These are phyloP conservation scores for Phanerochaete carnosa DNA, from an alignment of 768 basidiomycete species.

Conservation along the genomic window DNA sequence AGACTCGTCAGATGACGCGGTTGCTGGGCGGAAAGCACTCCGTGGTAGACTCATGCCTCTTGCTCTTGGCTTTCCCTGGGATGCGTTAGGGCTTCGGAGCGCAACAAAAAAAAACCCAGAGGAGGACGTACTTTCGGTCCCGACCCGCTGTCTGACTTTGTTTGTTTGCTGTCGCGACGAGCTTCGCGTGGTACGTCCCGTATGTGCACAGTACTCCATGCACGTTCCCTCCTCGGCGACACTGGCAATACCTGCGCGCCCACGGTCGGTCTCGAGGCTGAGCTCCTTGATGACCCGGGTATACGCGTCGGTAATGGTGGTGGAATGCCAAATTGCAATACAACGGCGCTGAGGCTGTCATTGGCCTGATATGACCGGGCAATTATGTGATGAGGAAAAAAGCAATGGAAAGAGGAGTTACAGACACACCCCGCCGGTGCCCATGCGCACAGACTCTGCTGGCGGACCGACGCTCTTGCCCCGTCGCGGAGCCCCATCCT, in stretches of 20 bases:
- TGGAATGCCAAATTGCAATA: constrained; percentile 9
- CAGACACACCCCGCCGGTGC: background rate
- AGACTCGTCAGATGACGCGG: constrained; percentile 25
- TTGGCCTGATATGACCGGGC: background rate
- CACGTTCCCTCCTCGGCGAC: constrained; percentile 6
- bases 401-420: background rate
- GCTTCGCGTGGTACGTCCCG: constrained; percentile 13
- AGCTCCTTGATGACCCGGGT: constrained; percentile 1
- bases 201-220: constrained; percentile 11
- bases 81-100: background rate
- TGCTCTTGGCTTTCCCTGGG: constrained; percentile 31
- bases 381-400: background rate
- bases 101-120: background rate
- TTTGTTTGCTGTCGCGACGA: constrained; percentile 13
- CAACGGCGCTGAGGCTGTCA: background rate
- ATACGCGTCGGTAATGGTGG: constrained; percentile 13
- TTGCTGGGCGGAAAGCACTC: constrained; percentile 26
- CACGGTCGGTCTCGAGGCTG: background rate
- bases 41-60: constrained; percentile 32
- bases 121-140: constrained; percentile 18
- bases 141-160: constrained; percentile 24
- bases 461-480: constrained; percentile 22
- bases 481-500: constrained; percentile 12
- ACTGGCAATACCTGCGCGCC: background rate
- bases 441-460: background rate